These are phyloP conservation scores for Gomphus bonarii DNA, from an alignment of 1,284 basidiomycete species.

Conservation along the genomic window DNA sequence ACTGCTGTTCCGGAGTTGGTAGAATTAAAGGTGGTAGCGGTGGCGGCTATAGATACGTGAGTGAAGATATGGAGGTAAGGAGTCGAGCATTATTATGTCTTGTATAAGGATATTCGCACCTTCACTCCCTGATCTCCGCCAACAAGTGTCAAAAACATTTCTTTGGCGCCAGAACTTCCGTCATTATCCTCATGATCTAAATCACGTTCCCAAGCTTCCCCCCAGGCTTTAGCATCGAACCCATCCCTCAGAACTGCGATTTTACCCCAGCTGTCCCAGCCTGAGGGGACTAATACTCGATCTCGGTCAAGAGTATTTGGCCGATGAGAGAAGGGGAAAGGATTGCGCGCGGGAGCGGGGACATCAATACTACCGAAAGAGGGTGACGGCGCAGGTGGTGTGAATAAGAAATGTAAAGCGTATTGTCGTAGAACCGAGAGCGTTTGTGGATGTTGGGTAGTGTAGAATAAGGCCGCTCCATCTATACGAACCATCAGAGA, in stretches of 20 bases:
- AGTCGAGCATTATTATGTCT: constrained; percentile 5
- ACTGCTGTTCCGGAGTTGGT: constrained; percentile 75
- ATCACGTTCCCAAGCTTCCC: constrained; percentile 75
- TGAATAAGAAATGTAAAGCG: constrained; percentile 78
- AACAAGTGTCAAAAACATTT: constrained; percentile 42
- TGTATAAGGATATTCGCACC: constrained; percentile 27
- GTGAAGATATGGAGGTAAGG: background rate
- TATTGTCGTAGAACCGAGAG: constrained; percentile 79
- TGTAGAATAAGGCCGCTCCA: constrained; percentile 89
- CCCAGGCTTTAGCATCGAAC: constrained; percentile 78
- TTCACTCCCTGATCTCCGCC: constrained; percentile 67
- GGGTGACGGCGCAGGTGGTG: constrained; percentile 56
- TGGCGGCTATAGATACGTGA: constrained; percentile 34
- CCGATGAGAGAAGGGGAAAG: constrained; percentile 79
- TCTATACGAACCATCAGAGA: constrained; percentile 42
- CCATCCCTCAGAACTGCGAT: constrained; percentile 85
- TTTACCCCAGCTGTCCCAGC: constrained; percentile 98
- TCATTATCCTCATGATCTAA: constrained; percentile 28
- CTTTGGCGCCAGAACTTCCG: constrained; percentile 40
- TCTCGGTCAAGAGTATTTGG: constrained; percentile 92
- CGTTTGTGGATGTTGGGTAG: constrained; percentile 74
- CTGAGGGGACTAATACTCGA: constrained; percentile 83
- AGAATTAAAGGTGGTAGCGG: constrained; percentile 66
- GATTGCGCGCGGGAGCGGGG: constrained; percentile 51
- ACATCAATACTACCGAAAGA: constrained; percentile 33